These are phyloP conservation scores for Mariannaea sp. DNA, from an alignment of 2,329 filamentous ascomycete species.

Conservation along the genomic window DNA sequence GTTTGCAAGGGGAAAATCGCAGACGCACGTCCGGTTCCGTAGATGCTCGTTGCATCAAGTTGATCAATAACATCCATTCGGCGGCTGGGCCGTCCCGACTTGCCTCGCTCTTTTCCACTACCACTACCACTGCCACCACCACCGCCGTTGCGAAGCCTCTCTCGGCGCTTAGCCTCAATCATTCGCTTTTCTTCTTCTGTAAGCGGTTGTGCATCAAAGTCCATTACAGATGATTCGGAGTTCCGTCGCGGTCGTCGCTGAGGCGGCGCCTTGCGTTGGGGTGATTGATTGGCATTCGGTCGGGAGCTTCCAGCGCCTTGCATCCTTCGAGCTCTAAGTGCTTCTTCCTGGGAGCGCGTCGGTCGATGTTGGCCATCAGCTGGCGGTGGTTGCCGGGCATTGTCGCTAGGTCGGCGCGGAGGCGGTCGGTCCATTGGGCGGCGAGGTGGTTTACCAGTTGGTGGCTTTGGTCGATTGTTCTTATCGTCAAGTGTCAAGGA, in stretches of 20 bases:
- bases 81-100: slow-evolving; percentile 52
- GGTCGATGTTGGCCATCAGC: slow-evolving; percentile 58
- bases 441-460: slow-evolving; percentile 45
- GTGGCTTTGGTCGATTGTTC: slow-evolving; percentile 45
- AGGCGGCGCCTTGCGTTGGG: slow-evolving; percentile 42
- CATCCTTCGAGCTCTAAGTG: slow-evolving; percentile 54
- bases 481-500: slow-evolving; percentile 70
- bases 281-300: slow-evolving; percentile 43
- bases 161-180: slow-evolving; percentile 44
- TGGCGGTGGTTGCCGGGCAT: slow-evolving; percentile 50
- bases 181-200: slow-evolving; percentile 57
- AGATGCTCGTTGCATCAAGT: slow-evolving; percentile 93
- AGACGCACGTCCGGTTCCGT: slow-evolving; percentile 82
- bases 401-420: slow-evolving; percentile 45
- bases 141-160: slow-evolving; percentile 30
- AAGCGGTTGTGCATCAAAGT: slow-evolving; percentile 59
- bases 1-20: no score
- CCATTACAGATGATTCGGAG: slow-evolving; percentile 77
- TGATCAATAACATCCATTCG: slow-evolving; percentile 92
- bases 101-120: slow-evolving; percentile 54
- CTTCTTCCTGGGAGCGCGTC: slow-evolving; percentile 69
- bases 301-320: slow-evolving; percentile 44
- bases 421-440: slow-evolving; percentile 41
- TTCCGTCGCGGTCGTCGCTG: slow-evolving; percentile 69
- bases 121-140: no score